phyloP scores from a whole-genome alignment of 2,329 filamentous ascomycete genomes.

The Colletotrichum abscissum region DNA sequence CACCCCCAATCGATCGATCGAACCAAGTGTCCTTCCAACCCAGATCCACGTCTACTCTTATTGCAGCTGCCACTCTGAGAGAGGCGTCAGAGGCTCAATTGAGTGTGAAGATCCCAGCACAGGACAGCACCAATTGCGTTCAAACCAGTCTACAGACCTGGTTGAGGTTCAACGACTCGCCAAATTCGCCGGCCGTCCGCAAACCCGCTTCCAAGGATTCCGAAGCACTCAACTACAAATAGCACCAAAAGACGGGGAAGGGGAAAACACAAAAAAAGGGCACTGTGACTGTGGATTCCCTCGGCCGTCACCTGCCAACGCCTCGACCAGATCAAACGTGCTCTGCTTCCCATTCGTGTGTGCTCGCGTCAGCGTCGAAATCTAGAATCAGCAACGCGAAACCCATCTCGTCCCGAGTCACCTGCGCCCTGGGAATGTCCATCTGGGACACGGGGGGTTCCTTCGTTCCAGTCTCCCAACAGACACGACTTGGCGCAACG shows the following conservation, averaged over 20 bases:
- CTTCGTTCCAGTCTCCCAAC: conserved; percentile 5
- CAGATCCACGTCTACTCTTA: not conserved
- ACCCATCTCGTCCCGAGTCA: conserved; percentile 34
- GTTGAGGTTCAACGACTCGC: not conserved
- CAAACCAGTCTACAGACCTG: not conserved
- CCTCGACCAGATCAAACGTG: conserved; percentile 28
- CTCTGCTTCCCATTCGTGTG: conserved; percentile 32
- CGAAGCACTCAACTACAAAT: conserved; percentile 19
- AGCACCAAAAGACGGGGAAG: conserved; percentile 26
- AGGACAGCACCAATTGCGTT: not conserved
- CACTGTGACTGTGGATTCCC: conserved; percentile 27
- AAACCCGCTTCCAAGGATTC: conserved; percentile 27
- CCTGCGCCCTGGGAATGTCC: conserved; percentile 20
- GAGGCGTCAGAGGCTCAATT: conserved; percentile 15
- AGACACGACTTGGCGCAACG: conserved; percentile 10
- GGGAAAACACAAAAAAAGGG: conserved; percentile 7
- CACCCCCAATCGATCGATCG: conserved; percentile 31
- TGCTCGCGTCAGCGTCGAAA: conserved; percentile 34
- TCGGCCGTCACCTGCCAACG: conserved; percentile 30
- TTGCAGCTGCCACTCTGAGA: not conserved
- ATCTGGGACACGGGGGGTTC: conserved; percentile 12
- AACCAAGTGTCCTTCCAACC: not conserved
- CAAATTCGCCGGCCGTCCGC: not conserved
- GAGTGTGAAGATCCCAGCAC: not conserved
- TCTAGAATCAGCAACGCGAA: conserved; percentile 36